Base-by-base conservation (phyloP, 148 eudicot genomes). In the Chenopodium quinoa region DNA sequence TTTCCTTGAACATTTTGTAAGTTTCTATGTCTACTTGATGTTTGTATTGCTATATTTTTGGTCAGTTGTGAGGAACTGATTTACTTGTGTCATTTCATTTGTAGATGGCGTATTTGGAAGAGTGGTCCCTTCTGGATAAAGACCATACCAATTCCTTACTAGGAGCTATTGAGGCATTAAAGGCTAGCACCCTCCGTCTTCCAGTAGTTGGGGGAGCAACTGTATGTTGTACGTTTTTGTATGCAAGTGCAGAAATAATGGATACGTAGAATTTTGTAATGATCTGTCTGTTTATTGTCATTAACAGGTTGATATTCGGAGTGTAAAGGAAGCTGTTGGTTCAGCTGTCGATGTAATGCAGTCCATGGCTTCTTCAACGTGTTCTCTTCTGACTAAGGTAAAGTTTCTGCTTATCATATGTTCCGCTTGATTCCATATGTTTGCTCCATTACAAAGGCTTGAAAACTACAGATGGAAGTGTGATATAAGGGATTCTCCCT, bases 141-240 rank as follows among this genome's bases (percentile, higher is more conserved):
- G 94, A 89, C 44, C 97, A 94, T 84, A 87, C 86, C 47, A 84
- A 83, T 79, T 91, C 97, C 82, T 71, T 96, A 89, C 91, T 88
- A 74, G 97, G 95, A 84, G 97, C 97, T 81, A 96, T 88, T 75
- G 95, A 90, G 88, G 93, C 99, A 81, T 84, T 96, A 83, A 96
- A 86, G 87, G 98, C 98, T 83, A 96, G 98, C 91, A 96, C 98
- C 79, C 95, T 96, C 73, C 97, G 99, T 64, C 98, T 96, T 86
- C 99, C 99, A 72, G 91, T 94, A 65, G 93, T 87, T 82, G 99
- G 94, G 85, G 94, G 97, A 89, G 98, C 92, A 86, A 86, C 82
- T 77, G 99, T 96, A 91, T 48, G 97, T 81, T 56, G 71, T 63
- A 40, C 62, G 29, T 46, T 46, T 25, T 47, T 31, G 27, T 68